phyloP scores from a whole-genome alignment of 140 eudicot species.

The Eryngium alpinum region DNA sequence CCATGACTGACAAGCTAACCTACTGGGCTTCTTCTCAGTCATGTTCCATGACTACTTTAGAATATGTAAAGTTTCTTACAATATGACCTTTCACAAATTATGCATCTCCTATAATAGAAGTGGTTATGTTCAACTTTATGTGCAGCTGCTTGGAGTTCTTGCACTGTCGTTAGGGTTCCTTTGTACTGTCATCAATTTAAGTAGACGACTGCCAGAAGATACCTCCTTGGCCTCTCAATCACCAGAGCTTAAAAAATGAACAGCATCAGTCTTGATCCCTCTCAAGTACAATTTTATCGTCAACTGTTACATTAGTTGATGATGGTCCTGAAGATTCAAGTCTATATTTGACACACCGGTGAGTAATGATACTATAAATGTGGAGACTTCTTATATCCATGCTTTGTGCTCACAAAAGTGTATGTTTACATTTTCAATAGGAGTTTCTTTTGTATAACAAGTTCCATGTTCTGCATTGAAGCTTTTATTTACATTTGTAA shows the following conservation, averaged over 20 bases:
- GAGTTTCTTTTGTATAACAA: neutral
- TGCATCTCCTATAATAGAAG: too few relatives aligned
- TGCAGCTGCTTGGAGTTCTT: too few relatives aligned
- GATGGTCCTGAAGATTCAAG: conserved; percentile 20
- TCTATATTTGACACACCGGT: conserved; percentile 14
- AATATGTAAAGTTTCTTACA: too few relatives aligned
- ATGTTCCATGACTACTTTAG: too few relatives aligned
- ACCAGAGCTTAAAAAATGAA: conserved; percentile 24
- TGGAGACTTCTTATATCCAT: neutral
- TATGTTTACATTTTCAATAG: neutral
- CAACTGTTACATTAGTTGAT: conserved; percentile 18
- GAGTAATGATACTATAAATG: neutral
- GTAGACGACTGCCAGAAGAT: too few relatives aligned
- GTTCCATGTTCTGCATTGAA: neutral
- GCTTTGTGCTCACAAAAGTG: neutral
- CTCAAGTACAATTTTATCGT: conserved; percentile 16
- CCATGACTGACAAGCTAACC: too few relatives aligned
- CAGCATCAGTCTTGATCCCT: conserved; percentile 10
- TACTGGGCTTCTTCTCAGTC: too few relatives aligned
- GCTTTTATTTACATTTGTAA: neutral
- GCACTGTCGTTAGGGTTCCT: too few relatives aligned
- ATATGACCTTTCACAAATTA: too few relatives aligned
- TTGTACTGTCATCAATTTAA: too few relatives aligned
- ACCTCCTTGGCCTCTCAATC: neutral
- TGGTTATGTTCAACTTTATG: too few relatives aligned